Percentiles rank a stretch among this genome's conserved stretches.
These are phyloP conservation scores for Tolypocladium album DNA, from an alignment of 2,329 filamentous ascomycete species.

Conservation along the genomic window DNA sequence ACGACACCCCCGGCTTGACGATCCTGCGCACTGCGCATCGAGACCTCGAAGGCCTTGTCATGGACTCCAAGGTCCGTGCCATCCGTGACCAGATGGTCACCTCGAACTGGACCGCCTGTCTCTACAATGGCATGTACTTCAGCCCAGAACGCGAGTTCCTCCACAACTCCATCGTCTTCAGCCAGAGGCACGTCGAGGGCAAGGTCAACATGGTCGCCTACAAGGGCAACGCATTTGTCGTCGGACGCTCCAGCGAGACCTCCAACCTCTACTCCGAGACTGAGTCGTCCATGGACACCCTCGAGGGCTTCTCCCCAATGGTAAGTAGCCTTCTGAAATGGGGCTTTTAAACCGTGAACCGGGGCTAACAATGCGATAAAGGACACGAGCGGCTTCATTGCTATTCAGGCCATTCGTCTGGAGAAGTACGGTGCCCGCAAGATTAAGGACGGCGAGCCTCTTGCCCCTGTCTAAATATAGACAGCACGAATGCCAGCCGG, in stretches of 20 bases:
- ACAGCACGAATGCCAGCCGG: too few species aligned
- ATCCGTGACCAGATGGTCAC: background rate
- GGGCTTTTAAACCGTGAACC: too few species aligned
- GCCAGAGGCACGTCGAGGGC: background rate
- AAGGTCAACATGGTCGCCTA: background rate
- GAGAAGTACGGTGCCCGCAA: background rate
- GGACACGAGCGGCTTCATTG: background rate
- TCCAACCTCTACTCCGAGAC: background rate
- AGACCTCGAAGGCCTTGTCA: background rate
- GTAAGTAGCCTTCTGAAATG: too few species aligned
- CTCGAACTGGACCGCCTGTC: background rate
- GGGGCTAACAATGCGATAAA: background rate
- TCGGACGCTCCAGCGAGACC: background rate
- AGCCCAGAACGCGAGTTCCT: background rate
- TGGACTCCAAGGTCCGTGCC: background rate
- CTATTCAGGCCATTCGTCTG: background rate
- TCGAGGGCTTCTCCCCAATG: too few species aligned
- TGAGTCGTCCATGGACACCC: background rate
- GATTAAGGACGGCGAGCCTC: background rate
- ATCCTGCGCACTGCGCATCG: background rate
- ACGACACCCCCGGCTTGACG: background rate
- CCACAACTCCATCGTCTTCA: background rate
- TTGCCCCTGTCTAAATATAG: background rate
- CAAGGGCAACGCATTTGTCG: background rate
- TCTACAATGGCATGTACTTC: background rate